Evolutionary conservation across 1,284 basidiomycete genomes (phyloP).

Genomic region (Gomphus bonarii): DNA sequence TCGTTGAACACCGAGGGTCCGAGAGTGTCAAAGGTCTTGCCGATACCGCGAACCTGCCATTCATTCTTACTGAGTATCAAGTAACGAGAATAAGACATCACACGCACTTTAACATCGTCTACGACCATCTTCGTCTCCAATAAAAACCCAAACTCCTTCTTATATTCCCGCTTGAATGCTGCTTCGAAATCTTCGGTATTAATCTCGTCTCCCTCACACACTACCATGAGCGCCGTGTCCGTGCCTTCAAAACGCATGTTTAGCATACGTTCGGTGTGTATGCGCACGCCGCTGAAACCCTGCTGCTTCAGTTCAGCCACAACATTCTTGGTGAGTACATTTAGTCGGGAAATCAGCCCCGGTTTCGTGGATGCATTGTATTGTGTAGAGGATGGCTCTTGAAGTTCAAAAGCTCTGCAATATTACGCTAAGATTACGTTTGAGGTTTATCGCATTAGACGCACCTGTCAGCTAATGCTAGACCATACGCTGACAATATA

Average conservation of each 20-base stretch:
- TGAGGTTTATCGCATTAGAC: slow-evolving; percentile 13
- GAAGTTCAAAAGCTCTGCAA: slow-evolving; percentile 67
- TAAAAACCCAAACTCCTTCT: slow-evolving; percentile 86
- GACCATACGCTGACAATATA: slow-evolving; percentile 84
- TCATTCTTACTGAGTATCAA: neutral
- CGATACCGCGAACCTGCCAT: slow-evolving; percentile 59
- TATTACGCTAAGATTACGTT: neutral
- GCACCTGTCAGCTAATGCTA: slow-evolving; percentile 80
- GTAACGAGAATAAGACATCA: neutral
- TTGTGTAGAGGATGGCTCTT: slow-evolving; percentile 77
- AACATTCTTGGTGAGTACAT: slow-evolving; percentile 59
- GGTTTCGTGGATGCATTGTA: slow-evolving; percentile 48
- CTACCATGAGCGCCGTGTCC: slow-evolving; percentile 85
- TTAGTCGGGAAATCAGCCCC: slow-evolving; percentile 51
- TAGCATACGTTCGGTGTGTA: slow-evolving; percentile 72
- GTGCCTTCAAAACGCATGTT: slow-evolving; percentile 92
- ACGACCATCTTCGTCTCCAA: slow-evolving; percentile 78
- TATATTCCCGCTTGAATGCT: slow-evolving; percentile 72
- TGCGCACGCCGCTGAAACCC: slow-evolving; percentile 66
- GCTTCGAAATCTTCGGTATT: slow-evolving; percentile 67
- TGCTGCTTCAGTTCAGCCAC: slow-evolving; percentile 58
- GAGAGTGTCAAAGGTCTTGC: slow-evolving; percentile 81
- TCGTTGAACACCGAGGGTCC: slow-evolving; percentile 77
- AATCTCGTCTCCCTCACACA: slow-evolving; percentile 38
- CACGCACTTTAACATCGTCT: slow-evolving; percentile 80